phyloP scores from a whole-genome alignment of 345 rosid genomes.

The Hirschfeldia incana region DNA sequence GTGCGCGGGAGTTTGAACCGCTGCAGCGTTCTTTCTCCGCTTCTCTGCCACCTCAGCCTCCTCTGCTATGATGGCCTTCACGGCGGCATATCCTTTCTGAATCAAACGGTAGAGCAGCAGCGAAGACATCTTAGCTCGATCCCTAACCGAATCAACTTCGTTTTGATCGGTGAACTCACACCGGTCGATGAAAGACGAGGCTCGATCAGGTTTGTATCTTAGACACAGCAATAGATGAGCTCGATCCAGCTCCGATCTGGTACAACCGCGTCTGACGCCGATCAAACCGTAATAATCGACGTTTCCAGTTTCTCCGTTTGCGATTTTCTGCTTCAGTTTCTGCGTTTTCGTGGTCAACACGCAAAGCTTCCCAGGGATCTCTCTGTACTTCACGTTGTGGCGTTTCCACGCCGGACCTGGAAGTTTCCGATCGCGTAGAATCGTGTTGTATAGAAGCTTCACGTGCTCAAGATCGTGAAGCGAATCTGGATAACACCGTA shows the following conservation, averaged over 20 bases:
- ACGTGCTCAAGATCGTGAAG: constrained; percentile 93
- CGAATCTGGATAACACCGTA: constrained; percentile 86
- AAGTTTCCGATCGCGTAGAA: constrained; percentile 79
- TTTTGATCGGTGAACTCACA: constrained; percentile 72
- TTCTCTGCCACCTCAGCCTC: constrained; percentile 64
- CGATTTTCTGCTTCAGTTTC: constrained; percentile 68
- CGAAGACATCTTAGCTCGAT: constrained; percentile 78
- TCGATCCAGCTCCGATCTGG: constrained; percentile 82
- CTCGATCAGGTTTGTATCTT: constrained; percentile 84
- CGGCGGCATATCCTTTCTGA: constrained; percentile 72
- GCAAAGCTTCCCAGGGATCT: constrained; percentile 81
- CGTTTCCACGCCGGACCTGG: constrained; percentile 98
- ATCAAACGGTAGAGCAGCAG: constrained; percentile 77
- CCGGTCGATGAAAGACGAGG: constrained; percentile 65
- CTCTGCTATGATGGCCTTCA: constrained; percentile 56
- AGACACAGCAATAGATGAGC: constrained; percentile 75
- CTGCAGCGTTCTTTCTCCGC: constrained; percentile 55
- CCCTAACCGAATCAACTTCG: constrained; percentile 73
- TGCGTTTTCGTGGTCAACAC: constrained; percentile 65
- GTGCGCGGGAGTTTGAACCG: constrained; percentile 45
- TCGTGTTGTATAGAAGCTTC: constrained; percentile 81
- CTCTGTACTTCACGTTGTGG: constrained; percentile 77
- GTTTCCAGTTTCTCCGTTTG: constrained; percentile 70
- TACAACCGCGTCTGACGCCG: constrained; percentile 83
- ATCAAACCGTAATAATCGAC: constrained; percentile 86